A percentile compares a stretch with the other conserved stretches of the same genome.
phyloP scores from a whole-genome alignment of 495 filamentous ascomycete species.

The Trichocladium antarcticum region DNA sequence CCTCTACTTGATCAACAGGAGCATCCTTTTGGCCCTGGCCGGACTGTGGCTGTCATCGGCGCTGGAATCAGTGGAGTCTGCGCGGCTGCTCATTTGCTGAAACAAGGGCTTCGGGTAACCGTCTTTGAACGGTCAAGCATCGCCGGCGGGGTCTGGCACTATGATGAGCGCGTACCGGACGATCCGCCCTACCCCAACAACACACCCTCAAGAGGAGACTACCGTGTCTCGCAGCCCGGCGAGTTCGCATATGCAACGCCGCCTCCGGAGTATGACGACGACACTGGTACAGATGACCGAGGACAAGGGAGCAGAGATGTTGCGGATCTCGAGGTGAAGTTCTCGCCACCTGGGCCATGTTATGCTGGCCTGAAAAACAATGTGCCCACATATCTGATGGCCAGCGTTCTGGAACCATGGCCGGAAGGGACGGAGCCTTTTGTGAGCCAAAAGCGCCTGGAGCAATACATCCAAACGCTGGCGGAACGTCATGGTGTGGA shows the following conservation, averaged over 20 bases:
- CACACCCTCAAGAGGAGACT: slow-evolving; percentile 29
- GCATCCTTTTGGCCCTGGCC: slow-evolving; percentile 9
- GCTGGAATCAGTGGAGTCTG: slow-evolving; percentile 59
- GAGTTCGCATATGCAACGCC: slow-evolving; percentile 15
- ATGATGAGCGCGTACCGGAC: slow-evolving; percentile 46
- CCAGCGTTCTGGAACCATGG: slow-evolving; percentile 49
- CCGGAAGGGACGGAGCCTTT: slow-evolving; percentile 46
- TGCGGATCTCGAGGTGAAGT: slow-evolving; percentile 12
- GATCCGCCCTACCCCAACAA: slow-evolving; percentile 48
- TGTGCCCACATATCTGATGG: slow-evolving; percentile 50
- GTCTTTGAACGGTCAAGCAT: slow-evolving; percentile 52
- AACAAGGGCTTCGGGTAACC: slow-evolving; percentile 47
- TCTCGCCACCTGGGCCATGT: slow-evolving; percentile 33
- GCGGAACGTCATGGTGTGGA: slow-evolving; percentile 40
- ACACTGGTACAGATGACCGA: background rate
- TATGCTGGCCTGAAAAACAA: slow-evolving; percentile 57
- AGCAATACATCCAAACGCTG: slow-evolving; percentile 49
- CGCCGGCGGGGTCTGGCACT: slow-evolving; percentile 56
- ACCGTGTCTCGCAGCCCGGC: slow-evolving; percentile 10
- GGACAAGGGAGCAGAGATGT: background rate
- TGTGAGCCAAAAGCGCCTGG: slow-evolving; percentile 45
- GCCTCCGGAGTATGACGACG: slow-evolving; percentile 3
- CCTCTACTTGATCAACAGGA: background rate
- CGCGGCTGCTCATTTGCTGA: slow-evolving; percentile 50
- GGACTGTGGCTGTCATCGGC: slow-evolving; percentile 52